Evolutionary conservation across 768 basidiomycete species (phyloP).

Genomic region (Suillus plorans): DNA sequence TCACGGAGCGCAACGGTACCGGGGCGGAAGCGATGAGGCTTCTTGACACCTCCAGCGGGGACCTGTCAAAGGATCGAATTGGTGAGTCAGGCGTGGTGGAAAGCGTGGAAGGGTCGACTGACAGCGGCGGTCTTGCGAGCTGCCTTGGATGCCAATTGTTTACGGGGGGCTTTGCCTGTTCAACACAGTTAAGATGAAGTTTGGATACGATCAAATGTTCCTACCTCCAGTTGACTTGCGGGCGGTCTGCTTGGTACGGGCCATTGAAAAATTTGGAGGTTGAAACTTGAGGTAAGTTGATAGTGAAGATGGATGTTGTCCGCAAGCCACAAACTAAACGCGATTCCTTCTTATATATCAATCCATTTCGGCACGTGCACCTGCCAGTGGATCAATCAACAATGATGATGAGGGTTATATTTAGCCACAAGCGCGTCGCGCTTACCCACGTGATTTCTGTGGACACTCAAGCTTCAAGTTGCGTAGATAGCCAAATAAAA

Average conservation of each 20-base stretch:
- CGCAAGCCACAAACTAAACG: background rate
- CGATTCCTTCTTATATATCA: conserved; percentile 4
- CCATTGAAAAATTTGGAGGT: conserved; percentile 41
- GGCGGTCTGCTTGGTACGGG: conserved; percentile 79
- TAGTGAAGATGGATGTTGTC: background rate
- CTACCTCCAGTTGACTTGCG: conserved; percentile 78
- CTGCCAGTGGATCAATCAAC: conserved; percentile 8
- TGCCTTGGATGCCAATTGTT: conserved; percentile 60
- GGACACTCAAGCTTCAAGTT: background rate
- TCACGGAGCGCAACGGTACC: conserved; percentile 79
- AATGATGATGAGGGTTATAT: background rate
- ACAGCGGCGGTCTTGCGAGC: conserved; percentile 58
- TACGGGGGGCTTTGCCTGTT: conserved; percentile 58
- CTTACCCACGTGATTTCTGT: conserved; percentile 5
- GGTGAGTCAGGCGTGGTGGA: background rate
- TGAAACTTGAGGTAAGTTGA: conserved; percentile 24
- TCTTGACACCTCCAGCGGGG: conserved; percentile 70
- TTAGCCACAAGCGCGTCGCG: conserved; percentile 9
- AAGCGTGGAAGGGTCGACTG: conserved; percentile 17
- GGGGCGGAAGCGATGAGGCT: conserved; percentile 79
- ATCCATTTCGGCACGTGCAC: background rate
- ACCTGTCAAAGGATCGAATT: conserved; percentile 29
- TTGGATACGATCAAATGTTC: conserved; percentile 6
- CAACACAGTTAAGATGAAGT: conserved; percentile 3
- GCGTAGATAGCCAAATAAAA: too few species aligned